phyloP scores from a whole-genome alignment of 176 grass and related monocot species.

The Musa acuminata region DNA sequence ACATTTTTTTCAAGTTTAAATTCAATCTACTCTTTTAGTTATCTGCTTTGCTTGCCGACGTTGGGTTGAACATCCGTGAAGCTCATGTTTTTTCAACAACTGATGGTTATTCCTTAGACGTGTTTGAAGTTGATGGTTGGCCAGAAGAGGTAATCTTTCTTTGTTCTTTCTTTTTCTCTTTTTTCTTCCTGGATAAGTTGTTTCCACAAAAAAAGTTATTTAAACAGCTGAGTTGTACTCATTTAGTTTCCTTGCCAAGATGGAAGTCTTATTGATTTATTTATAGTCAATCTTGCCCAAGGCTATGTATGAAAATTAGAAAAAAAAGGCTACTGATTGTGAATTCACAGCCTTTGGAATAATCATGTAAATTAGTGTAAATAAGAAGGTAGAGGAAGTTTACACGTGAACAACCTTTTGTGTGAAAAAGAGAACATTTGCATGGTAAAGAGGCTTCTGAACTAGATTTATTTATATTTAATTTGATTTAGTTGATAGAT shows the following conservation, averaged over 20 bases:
- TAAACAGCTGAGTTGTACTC: not conserved
- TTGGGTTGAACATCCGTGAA: constrained; percentile 89
- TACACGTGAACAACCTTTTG: not conserved
- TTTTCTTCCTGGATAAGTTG: not conserved
- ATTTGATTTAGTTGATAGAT: too few species aligned
- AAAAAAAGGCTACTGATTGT: not conserved
- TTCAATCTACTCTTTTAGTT: constrained; percentile 42
- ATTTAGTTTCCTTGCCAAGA: not conserved
- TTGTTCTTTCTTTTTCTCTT: not conserved
- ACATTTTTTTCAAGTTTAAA: not conserved
- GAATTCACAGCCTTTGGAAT: not conserved
- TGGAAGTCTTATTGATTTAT: not conserved
- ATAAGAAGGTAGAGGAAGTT: not conserved
- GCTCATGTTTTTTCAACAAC: constrained; percentile 97
- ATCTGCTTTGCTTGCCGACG: constrained; percentile 58
- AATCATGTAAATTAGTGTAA: not conserved
- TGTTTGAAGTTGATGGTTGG: constrained; percentile 98
- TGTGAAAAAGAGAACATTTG: too few species aligned
- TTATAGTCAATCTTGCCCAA: not conserved
- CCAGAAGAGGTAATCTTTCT: constrained; percentile 41
- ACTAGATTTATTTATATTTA: too few species aligned
- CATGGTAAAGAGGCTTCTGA: too few species aligned
- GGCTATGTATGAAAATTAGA: too few species aligned
- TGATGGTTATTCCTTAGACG: constrained; percentile 88
- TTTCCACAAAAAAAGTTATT: not conserved